Evolutionary conservation across 306 rosid species (phyloP).

Genomic region (Delonix regia): DNA sequence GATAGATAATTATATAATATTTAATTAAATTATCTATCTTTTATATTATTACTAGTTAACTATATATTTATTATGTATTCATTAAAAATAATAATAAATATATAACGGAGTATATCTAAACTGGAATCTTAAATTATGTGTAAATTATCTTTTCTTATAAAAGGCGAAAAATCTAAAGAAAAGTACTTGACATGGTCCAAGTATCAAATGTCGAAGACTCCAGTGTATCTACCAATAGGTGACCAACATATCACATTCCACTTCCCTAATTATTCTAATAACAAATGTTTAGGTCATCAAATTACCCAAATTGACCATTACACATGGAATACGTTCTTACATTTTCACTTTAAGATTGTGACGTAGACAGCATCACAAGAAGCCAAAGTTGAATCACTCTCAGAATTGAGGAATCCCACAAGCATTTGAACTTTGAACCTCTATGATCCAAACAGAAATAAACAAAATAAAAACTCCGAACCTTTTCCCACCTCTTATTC

Average conservation of each 20-base stretch:
- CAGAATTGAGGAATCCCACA: constrained; percentile 27
- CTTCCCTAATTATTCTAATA: background rate
- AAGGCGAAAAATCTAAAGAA: background rate
- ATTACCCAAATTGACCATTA: background rate
- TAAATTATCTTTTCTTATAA: background rate
- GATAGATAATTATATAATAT: too few species aligned
- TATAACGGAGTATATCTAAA: too few species aligned
- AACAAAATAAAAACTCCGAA: background rate
- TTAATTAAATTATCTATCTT: too few species aligned
- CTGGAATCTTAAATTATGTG: background rate
- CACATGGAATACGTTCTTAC: background rate
- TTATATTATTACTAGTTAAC: too few species aligned
- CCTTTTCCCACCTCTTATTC: constrained; percentile 33
- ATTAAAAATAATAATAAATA: too few species aligned
- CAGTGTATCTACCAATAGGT: too few species aligned
- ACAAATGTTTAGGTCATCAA: background rate
- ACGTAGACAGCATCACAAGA: constrained; percentile 9
- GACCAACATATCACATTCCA: background rate
- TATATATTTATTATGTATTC: too few species aligned
- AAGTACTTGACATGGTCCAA: background rate
- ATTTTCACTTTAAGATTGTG: constrained; percentile 21
- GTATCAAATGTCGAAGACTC: background rate
- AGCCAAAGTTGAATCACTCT: constrained; percentile 25
- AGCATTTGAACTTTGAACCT: constrained; percentile 31
- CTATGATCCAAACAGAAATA: background rate